phyloP scores from a whole-genome alignment of 1,139 yeast genomes.

The Pneumocystis murina region DNA sequence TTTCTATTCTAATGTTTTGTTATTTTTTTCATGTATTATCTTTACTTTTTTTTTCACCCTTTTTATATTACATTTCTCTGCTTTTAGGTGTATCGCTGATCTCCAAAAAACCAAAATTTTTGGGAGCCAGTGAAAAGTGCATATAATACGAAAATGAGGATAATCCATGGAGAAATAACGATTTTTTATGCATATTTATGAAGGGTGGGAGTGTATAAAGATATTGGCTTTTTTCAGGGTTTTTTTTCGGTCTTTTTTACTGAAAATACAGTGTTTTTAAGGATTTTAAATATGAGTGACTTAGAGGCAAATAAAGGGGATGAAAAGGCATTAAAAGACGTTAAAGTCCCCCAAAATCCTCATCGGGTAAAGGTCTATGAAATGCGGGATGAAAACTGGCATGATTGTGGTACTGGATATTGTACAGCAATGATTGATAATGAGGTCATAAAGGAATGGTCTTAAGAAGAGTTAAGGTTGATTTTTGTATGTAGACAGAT shows the following conservation, averaged over 20 bases:
- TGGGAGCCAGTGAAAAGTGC: background rate
- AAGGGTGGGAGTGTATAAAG: background rate
- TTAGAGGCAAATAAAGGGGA: too few species aligned
- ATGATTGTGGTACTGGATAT: constrained; percentile 85
- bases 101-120: background rate
- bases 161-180: background rate
- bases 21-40: background rate
- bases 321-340: background rate
- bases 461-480: constrained; percentile 11
- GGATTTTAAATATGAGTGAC: too few species aligned
- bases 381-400: constrained; percentile 71
- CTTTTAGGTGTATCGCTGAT: background rate
- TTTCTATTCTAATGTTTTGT: background rate
- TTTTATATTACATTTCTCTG: background rate
- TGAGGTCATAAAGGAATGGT: constrained; percentile 7
- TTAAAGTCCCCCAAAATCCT: constrained; percentile 31
- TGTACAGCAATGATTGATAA: constrained; percentile 54
- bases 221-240: background rate
- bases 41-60: background rate
- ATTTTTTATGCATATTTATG: background rate
- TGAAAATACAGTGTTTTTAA: background rate
- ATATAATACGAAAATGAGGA: background rate
- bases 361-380: constrained; percentile 82
- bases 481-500: constrained; percentile 10
- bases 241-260: background rate